Evolutionary conservation across 2,329 filamentous ascomycete species (phyloP).

Genomic region (Incumbomyces lentus): DNA sequence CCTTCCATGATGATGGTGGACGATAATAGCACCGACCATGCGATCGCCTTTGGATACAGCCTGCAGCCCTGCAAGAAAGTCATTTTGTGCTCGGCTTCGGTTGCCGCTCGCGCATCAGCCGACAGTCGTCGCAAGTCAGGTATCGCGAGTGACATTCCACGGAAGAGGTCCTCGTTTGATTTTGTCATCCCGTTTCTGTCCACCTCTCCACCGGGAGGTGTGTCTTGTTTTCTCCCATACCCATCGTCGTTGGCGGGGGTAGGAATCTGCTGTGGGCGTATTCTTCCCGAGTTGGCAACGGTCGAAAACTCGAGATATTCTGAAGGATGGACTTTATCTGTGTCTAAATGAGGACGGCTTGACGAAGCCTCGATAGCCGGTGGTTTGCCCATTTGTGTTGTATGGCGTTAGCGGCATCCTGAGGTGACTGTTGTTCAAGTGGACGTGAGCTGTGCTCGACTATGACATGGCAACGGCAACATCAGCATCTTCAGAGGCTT

Average conservation of each 20-base stretch:
- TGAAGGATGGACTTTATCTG: slow-evolving; percentile 2
- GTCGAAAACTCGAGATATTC: slow-evolving; percentile 30
- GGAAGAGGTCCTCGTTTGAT: slow-evolving; percentile 19
- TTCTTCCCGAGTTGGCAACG: slow-evolving; percentile 47
- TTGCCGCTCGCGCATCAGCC: slow-evolving; percentile 16
- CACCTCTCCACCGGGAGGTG: neutral
- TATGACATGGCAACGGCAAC: too few relatives aligned
- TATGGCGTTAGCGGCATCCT: too few relatives aligned
- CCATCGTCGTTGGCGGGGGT: too few relatives aligned
- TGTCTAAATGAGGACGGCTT: neutral
- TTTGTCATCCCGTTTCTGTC: slow-evolving; percentile 1
- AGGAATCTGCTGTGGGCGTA: neutral
- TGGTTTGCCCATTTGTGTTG: neutral
- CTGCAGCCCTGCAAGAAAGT: slow-evolving; percentile 19
- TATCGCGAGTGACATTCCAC: slow-evolving; percentile 14
- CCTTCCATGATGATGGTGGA: slow-evolving; percentile 25
- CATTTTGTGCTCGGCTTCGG: slow-evolving; percentile 22
- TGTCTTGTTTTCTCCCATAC: neutral
- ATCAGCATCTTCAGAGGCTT: too few relatives aligned
- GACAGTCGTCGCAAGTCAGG: slow-evolving; percentile 17
- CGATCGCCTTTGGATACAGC: slow-evolving; percentile 23
- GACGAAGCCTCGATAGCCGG: slow-evolving; percentile 22
- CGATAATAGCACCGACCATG: slow-evolving; percentile 22
- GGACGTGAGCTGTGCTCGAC: too few relatives aligned
- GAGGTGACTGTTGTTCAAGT: too few relatives aligned